Base-by-base conservation (phyloP, 192 early-diverging fungal species). In the Backusella macrospora region DNA sequence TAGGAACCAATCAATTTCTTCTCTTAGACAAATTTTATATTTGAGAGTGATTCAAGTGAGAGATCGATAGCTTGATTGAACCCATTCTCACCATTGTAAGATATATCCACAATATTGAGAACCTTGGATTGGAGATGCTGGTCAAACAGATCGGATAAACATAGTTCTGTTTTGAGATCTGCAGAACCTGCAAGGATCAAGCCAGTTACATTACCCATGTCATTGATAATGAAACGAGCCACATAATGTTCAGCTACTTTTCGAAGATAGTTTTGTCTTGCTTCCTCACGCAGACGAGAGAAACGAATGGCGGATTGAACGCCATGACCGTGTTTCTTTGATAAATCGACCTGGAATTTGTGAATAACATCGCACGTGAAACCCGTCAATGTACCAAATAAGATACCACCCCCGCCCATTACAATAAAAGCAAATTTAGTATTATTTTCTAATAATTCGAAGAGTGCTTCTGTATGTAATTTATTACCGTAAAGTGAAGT, bases 251-350 rank as follows among this genome's bases (percentile, higher is more conserved):
- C 98, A 42, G 96, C 96, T 39, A 99, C 94, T 85, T 99, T 99
- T 66, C 98, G 92, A 70, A 99, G 92, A 77, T 99, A 99, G 84
- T 99, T 95, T 89, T 98, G 98, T 62, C 98, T 93, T 86, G 96
- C 96, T 83, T 99, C 98, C 72, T 96, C 94, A 81, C 98, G 94
- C 72, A 99, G 89, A 91, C 98, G 98, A 8, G 96, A 93, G 81
- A 99, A 99, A 94, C 98, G 96, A 81, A 98, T 89, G 13, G 98
- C 98, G 10, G 98, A 99, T 86, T 99, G 98, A 91, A 96, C 98
- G 88, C 98, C 98, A 87, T 97, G 94, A 63, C 98, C 98, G 90
- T 99, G 98, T 92, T 99, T 99, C 88, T 99, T 99, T 79, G 98
- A 97, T 81, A 99, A 78, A 80, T 99, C 98, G 52, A 99, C 98